Evolutionary conservation across 495 filamentous ascomycete species (phyloP), one percentile per base, ranked within the genome.

Genomic region (Aspergillus campestris): DNA sequence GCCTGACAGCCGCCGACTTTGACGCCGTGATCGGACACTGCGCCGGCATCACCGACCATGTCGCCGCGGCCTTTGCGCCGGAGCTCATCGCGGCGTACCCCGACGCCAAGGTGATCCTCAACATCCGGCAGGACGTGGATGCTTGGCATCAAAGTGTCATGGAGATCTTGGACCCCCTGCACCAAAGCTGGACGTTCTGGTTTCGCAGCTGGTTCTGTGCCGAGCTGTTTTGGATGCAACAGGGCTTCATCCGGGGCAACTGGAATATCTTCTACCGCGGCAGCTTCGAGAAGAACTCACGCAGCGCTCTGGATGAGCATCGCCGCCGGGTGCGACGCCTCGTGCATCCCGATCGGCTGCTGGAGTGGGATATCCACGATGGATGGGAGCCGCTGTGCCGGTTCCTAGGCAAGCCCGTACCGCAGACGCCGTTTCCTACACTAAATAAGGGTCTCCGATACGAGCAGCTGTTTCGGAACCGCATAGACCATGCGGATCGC

Each of bases 11-110:
- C 1, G 42, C 60, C n/a, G 70, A 76, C 32, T 75, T 74, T 24
- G 74, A 78, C 52, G 44, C 53, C 5, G 7, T 78, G 2, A 49
- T 78, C 11, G 66, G 70, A 6, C 52, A 73, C 45, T 57, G 55
- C 50, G 61, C 70, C 40, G 78, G 72, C 7, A 70, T 81, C 8
- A 73, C 67, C 53, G 79, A 83, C 55, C 66, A 69, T 44, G 70
- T 75, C 7, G 70, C 70, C 12, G 65, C 67, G n/a, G 61, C 67
- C 18, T 80, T 82, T 48, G 72, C 71, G n/a, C 64, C 68, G 31
- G 78, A 82, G 50, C 61, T 82, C 2, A 69, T 76, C 31, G 68
- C 67, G 14, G 75, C 75, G 5, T 82, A 82, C 44, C 76, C 78
- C 1, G 65, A 82, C 11, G 78, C 78, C 24, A 79, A 78, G 47